These are phyloP conservation scores for Lithocarpus polystachyus DNA, from an alignment of 306 rosid genomes.

Conservation along the genomic window DNA sequence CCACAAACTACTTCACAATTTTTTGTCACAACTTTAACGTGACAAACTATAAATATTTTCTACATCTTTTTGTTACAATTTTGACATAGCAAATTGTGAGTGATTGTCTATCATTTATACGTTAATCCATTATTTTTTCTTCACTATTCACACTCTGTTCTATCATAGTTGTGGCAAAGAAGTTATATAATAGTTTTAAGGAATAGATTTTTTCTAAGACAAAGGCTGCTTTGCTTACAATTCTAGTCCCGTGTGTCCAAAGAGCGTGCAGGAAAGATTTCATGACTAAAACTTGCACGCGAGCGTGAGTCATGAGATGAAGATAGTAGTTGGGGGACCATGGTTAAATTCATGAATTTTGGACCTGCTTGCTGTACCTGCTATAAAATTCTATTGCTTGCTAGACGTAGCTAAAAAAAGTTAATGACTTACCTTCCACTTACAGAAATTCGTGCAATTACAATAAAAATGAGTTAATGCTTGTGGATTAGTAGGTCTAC, in stretches of 20 bases:
- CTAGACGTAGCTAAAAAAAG: no score
- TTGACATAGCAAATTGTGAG: fast-evolving
- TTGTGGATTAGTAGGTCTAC: neutral
- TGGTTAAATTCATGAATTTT: neutral
- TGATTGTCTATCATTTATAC: no score
- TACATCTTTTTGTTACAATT: no score
- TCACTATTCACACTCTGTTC: fast-evolving
- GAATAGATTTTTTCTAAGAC: no score
- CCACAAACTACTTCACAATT: no score
- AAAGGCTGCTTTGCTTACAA: neutral
- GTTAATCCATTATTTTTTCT: fast-evolving
- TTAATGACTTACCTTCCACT: neutral
- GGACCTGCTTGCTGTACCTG: neutral
- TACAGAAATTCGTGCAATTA: neutral
- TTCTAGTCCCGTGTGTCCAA: neutral
- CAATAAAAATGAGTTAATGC: neutral
- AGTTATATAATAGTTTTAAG: no score
- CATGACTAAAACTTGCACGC: neutral
- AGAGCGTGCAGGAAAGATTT: neutral
- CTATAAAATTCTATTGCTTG: no score
- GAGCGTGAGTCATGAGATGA: neutral
- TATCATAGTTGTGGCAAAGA: no score
- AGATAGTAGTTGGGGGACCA: neutral
- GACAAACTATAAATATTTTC: fast-evolving
- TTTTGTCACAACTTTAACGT: fast-evolving